Conservation (phyloP, 2,329 filamentous ascomycete genomes). For the Aulographum hederae region DNA sequence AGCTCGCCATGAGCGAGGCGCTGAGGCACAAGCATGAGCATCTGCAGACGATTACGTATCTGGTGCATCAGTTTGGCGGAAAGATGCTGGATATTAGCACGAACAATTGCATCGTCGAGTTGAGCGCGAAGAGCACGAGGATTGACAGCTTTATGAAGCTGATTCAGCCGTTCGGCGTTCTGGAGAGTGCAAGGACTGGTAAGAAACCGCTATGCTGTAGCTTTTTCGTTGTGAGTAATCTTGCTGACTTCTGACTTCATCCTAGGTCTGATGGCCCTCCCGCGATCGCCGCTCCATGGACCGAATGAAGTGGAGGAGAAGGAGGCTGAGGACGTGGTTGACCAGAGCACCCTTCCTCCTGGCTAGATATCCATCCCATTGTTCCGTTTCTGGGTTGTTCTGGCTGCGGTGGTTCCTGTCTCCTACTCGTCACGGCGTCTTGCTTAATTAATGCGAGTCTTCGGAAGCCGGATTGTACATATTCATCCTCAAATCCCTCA, state of each 20-base stretch:
- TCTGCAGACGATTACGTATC: slow-evolving; percentile 85
- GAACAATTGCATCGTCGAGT: slow-evolving; percentile 93
- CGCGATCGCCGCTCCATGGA: slow-evolving; percentile 71
- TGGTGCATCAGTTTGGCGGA: slow-evolving; percentile 92
- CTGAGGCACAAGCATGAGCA: slow-evolving; percentile 96
- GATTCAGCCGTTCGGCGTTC: slow-evolving; percentile 81
- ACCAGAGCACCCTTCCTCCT: slow-evolving; percentile 82
- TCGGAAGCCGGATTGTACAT: too few species aligned
- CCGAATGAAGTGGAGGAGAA: slow-evolving; percentile 57
- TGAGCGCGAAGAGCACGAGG: slow-evolving; percentile 81
- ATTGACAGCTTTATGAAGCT: slow-evolving; percentile 98
- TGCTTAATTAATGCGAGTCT: too few species aligned
- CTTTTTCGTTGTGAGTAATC: neutral
- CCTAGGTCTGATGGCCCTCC: slow-evolving; percentile 79
- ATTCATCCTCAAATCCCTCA: too few species aligned
- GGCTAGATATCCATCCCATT: too few species aligned
- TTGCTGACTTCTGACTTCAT: slow-evolving; percentile 4
- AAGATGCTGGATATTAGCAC: slow-evolving; percentile 97
- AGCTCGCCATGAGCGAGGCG: slow-evolving; percentile 70
- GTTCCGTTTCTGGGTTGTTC: too few species aligned
- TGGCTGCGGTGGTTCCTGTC: too few species aligned
- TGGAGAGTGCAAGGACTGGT: slow-evolving; percentile 85
- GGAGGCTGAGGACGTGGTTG: slow-evolving; percentile 87
- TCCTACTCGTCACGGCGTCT: too few species aligned
- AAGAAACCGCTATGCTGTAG: slow-evolving; percentile 12